Conservation (phyloP, 345 rosid species). For the Aquilaria yunnanensis region DNA sequence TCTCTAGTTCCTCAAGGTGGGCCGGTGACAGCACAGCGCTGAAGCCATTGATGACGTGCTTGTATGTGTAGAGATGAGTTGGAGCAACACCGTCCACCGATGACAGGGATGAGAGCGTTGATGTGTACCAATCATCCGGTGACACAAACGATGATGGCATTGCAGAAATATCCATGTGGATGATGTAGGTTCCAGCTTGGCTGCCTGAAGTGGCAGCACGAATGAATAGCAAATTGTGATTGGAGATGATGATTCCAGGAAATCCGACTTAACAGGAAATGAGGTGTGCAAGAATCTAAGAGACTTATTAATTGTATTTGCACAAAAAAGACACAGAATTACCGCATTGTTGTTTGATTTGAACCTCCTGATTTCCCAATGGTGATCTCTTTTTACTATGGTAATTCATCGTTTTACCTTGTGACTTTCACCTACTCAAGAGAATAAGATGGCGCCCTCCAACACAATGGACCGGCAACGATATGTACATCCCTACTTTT, state of each 20-base stretch:
- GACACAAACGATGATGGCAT: slow-evolving; percentile 25
- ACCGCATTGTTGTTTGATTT: slow-evolving; percentile 6
- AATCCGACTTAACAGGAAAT: too few species aligned
- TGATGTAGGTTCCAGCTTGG: slow-evolving; percentile 18
- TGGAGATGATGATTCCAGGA: too few species aligned
- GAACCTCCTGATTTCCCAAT: too few species aligned
- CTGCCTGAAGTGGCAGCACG: slow-evolving; percentile 1
- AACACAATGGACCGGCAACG: too few species aligned
- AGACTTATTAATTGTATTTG: too few species aligned
- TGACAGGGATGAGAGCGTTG: slow-evolving; percentile 30
- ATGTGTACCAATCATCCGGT: slow-evolving; percentile 41
- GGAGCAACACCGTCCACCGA: slow-evolving; percentile 21
- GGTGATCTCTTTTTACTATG: too few species aligned
- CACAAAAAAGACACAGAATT: neutral
- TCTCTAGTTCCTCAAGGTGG: slow-evolving; percentile 31
- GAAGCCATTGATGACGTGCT: slow-evolving; percentile 38
- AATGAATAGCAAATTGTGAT: neutral
- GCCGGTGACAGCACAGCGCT: slow-evolving; percentile 30
- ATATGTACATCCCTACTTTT: too few species aligned
- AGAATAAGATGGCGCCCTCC: too few species aligned
- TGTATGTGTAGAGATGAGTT: slow-evolving; percentile 42
- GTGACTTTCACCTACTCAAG: too few species aligned
- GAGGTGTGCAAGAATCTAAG: too few species aligned
- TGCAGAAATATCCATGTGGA: slow-evolving; percentile 42
- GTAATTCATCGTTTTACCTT: too few species aligned